These are phyloP conservation scores for Colletotrichum tamarilloi DNA, from an alignment of 2,329 filamentous ascomycete species.

Conservation along the genomic window DNA sequence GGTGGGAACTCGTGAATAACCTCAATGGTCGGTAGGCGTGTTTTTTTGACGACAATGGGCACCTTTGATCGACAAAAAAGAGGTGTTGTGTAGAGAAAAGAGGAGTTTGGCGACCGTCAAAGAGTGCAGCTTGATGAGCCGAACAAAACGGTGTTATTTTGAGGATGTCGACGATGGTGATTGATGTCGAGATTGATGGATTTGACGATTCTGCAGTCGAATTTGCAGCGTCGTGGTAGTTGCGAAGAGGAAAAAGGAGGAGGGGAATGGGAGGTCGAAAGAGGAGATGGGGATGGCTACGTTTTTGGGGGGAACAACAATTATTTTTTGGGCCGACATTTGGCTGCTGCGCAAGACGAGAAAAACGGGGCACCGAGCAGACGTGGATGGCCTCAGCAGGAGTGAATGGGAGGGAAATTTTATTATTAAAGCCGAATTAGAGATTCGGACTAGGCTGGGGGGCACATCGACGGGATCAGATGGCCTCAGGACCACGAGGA, in stretches of 20 bases:
- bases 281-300: conserved; percentile 62
- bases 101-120: conserved; percentile 39
- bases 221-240: conserved; percentile 48
- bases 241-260: conserved; percentile 42
- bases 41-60: conserved; percentile 35
- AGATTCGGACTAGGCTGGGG: conserved; percentile 35
- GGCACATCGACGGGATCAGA: conserved; percentile 35
- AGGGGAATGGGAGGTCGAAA: conserved; percentile 42
- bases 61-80: conserved; percentile 37
- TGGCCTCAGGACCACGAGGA: conserved; percentile 37
- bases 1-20: conserved; percentile 39
- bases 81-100: conserved; percentile 37
- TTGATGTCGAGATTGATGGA: conserved; percentile 53
- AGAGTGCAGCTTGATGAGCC: conserved; percentile 43
- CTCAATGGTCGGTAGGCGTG: conserved; percentile 32
- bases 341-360: conserved; percentile 50
- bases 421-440: conserved; percentile 43
- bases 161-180: conserved; percentile 44
- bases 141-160: conserved; percentile 50
- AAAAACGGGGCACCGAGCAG: conserved; percentile 60
- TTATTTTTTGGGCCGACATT: conserved; percentile 50
- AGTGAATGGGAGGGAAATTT: conserved; percentile 48
- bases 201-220: conserved; percentile 45
- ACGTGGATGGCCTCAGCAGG: conserved; percentile 35
- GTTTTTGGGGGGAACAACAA: conserved; percentile 58